phyloP scores from a whole-genome alignment of 2,329 filamentous ascomycete species.

The Beauveria sp. region DNA sequence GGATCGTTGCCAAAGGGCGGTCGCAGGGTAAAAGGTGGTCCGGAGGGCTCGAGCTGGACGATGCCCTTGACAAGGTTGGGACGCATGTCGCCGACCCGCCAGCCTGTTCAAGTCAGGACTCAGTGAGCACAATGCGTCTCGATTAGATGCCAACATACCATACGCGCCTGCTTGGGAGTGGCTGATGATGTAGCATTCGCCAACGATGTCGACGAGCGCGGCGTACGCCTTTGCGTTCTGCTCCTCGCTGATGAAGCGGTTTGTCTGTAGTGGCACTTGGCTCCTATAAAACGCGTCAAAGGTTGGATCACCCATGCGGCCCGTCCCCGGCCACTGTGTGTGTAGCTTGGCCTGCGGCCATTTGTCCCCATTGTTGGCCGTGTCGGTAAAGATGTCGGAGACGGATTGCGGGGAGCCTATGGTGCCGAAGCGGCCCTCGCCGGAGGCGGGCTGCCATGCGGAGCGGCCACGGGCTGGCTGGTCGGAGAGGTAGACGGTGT shows the following conservation, averaged over 20 bases:
- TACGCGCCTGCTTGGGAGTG: conserved; percentile 20
- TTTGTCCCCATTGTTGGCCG: conserved; percentile 17
- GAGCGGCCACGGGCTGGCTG: conserved; percentile 27
- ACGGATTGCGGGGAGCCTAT: conserved; percentile 18
- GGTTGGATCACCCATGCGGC: conserved; percentile 30
- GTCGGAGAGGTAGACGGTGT: conserved; percentile 33
- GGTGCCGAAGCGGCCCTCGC: conserved; percentile 19
- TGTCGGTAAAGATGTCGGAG: conserved; percentile 22
- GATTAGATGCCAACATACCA: conserved; percentile 7
- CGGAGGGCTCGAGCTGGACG: conserved; percentile 24
- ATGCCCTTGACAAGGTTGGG: conserved; percentile 21
- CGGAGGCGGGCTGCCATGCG: conserved; percentile 17
- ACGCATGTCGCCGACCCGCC: conserved; percentile 19
- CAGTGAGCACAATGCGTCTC: background rate
- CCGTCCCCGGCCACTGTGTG: conserved; percentile 26
- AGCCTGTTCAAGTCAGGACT: conserved; percentile 9
- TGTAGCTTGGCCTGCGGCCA: conserved; percentile 26
- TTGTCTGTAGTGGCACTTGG: conserved; percentile 15
- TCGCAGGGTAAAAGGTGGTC: conserved; percentile 18
- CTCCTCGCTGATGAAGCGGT: conserved; percentile 16
- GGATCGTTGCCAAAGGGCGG: conserved; percentile 15
- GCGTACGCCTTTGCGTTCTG: conserved; percentile 15
- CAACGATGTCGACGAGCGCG: conserved; percentile 18
- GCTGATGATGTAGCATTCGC: conserved; percentile 23
- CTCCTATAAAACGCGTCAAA: conserved; percentile 40